Conservation (phyloP, 441 rosid species). For the Corymbia citriodora region DNA sequence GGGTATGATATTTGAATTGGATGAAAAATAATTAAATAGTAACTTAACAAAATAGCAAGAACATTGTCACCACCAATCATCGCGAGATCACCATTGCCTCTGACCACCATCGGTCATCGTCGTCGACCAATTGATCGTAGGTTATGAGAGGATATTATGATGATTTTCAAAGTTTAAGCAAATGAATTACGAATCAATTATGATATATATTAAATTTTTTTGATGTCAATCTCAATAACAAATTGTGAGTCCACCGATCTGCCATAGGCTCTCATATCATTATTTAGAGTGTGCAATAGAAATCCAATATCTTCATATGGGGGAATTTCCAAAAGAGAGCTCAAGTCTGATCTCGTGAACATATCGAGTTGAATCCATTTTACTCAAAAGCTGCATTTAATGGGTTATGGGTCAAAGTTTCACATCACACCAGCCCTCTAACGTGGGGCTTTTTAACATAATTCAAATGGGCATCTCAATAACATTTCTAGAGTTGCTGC, state of each 20-base stretch:
- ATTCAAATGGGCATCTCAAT: neutral
- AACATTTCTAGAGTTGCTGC: neutral
- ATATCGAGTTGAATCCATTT: rapidly evolving
- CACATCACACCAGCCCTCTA: neutral
- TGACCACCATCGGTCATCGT: neutral
- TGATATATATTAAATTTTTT: too few relatives aligned
- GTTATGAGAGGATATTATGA: neutral
- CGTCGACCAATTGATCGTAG: neutral
- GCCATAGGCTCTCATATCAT: rapidly evolving
- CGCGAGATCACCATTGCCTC: neutral
- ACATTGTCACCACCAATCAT: neutral
- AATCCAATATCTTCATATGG: neutral
- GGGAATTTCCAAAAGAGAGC: neutral
- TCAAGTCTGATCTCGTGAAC: too few relatives aligned
- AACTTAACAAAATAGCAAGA: neutral
- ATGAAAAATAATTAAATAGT: too few relatives aligned
- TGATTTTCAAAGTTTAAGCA: neutral
- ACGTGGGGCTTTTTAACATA: neutral
- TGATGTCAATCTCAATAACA: neutral
- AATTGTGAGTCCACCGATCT: neutral
- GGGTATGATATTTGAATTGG: neutral
- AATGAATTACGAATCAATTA: too few relatives aligned
- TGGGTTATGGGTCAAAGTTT: rapidly evolving
- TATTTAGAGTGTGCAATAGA: rapidly evolving
- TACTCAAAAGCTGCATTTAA: too few relatives aligned